phyloP scores from a whole-genome alignment of 2,329 filamentous ascomycete species.

The Epichloe scottii region DNA sequence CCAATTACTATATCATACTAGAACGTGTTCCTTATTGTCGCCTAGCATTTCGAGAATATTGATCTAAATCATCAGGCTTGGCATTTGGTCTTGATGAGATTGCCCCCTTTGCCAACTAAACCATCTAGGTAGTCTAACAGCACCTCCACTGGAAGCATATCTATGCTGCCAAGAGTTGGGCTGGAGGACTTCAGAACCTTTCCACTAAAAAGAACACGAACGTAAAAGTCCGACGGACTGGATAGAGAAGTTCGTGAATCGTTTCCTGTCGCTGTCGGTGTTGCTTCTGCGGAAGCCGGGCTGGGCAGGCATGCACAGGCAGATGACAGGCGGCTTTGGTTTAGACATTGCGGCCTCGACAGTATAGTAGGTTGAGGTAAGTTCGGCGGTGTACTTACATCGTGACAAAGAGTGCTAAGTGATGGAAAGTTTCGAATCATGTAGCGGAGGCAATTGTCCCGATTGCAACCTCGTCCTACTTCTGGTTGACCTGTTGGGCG shows the following conservation, averaged over 20 bases:
- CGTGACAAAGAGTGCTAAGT: constrained; percentile 13
- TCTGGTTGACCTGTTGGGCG: constrained; percentile 10
- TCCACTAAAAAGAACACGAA: constrained; percentile 62
- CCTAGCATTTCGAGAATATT: constrained; percentile 5
- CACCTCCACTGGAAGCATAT: constrained; percentile 56
- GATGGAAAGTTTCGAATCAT: constrained; percentile 14
- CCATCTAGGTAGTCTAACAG: constrained; percentile 61
- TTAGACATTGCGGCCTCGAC: constrained; percentile 14
- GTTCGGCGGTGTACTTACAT: neutral
- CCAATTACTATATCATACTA: neutral
- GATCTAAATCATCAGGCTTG: neutral
- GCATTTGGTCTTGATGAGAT: constrained; percentile 26
- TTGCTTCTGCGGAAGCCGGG: constrained; percentile 1
- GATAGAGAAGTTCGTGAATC: neutral
- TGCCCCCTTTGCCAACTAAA: constrained; percentile 44
- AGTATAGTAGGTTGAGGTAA: neutral
- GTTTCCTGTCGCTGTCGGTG: neutral
- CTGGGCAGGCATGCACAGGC: constrained; percentile 17
- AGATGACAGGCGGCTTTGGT: constrained; percentile 12
- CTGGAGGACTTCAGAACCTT: constrained; percentile 53
- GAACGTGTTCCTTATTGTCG: neutral
- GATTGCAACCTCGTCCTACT: constrained; percentile 12
- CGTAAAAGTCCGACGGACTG: constrained; percentile 27
- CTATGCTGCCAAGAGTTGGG: constrained; percentile 52
- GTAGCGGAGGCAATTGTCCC: constrained; percentile 20